phyloP scores from a whole-genome alignment of 345 rosid genomes.

The Salix viminalis region DNA sequence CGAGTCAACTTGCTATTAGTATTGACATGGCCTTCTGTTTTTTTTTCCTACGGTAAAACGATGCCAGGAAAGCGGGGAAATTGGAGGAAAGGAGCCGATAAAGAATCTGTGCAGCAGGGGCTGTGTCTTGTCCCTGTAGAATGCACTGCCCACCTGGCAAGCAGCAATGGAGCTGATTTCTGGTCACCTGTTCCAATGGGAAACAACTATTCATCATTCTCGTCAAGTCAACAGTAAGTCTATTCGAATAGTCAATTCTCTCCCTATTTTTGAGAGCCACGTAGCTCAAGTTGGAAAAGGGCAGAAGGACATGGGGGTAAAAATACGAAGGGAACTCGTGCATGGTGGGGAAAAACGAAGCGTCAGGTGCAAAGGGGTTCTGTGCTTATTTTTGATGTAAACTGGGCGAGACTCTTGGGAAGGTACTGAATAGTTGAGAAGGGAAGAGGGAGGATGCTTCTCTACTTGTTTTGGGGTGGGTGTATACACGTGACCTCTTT shows the following conservation, averaged over 20 bases:
- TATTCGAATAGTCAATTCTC: too few relatives aligned
- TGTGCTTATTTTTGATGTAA: neutral
- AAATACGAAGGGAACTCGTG: too few relatives aligned
- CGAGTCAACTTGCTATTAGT: neutral
- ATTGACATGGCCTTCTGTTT: neutral
- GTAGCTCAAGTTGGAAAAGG: neutral
- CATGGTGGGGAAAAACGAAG: neutral
- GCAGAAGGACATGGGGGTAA: neutral
- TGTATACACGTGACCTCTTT: neutral
- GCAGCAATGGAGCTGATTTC: slow-evolving; percentile 75
- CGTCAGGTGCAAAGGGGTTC: neutral
- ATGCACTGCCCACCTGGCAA: slow-evolving; percentile 54
- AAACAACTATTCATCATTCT: slow-evolving; percentile 18
- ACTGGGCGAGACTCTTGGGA: neutral
- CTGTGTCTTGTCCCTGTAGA: slow-evolving; percentile 74
- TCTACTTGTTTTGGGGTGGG: neutral
- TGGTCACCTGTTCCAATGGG: slow-evolving; percentile 72
- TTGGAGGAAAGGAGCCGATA: slow-evolving; percentile 26
- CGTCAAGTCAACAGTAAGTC: slow-evolving; percentile 6
- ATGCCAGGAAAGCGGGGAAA: slow-evolving; percentile 39
- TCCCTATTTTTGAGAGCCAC: neutral
- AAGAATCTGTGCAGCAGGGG: slow-evolving; percentile 65
- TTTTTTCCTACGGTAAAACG: neutral
- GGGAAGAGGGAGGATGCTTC: neutral
- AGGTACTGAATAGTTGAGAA: neutral